Conservation (phyloP, 139 green algal genomes). For the Raphidocelis subcapitata region DNA sequence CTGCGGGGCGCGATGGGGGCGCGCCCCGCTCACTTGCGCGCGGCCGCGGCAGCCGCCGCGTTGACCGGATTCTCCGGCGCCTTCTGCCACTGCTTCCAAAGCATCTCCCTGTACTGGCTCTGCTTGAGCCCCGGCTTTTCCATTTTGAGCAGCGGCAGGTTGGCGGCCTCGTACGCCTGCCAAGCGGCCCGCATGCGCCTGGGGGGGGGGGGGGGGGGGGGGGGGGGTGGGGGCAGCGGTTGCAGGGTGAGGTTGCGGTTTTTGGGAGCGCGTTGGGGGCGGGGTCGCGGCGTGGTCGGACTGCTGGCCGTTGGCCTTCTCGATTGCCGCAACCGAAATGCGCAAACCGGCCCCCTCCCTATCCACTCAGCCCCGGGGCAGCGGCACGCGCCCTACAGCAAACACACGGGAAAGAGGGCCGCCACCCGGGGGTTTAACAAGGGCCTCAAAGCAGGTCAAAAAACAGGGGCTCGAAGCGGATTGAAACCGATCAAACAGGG, state of each 20-base stretch:
- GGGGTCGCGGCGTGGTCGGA: neutral
- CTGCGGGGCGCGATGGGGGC: too few relatives aligned
- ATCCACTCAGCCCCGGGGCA: neutral
- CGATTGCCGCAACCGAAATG: neutral
- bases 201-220: too few relatives aligned
- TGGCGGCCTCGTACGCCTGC: constrained; percentile 59
- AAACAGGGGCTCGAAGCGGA: neutral
- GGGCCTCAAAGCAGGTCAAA: neutral
- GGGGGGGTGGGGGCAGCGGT: too few relatives aligned
- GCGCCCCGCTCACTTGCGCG: too few relatives aligned
- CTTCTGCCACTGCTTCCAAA: constrained; percentile 74
- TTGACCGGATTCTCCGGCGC: constrained; percentile 63
- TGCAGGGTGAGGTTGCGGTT: neutral
- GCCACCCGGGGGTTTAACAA: too few relatives aligned
- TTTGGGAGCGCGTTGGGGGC: neutral
- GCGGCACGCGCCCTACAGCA: neutral
- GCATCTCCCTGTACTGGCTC: constrained; percentile 63
- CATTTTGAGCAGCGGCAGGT: constrained; percentile 58
- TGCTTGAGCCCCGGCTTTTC: constrained; percentile 76
- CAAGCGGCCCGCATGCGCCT: constrained; percentile 66
- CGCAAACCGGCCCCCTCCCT: neutral
- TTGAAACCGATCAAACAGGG: neutral
- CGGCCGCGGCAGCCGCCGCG: neutral
- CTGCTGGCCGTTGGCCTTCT: neutral
- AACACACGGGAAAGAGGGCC: too few relatives aligned